Percentiles rank a stretch among this genome's conserved stretches.
Conservation (phyloP, 2,329 filamentous ascomycete genomes). For the Phyllosticta citrichinensis region DNA sequence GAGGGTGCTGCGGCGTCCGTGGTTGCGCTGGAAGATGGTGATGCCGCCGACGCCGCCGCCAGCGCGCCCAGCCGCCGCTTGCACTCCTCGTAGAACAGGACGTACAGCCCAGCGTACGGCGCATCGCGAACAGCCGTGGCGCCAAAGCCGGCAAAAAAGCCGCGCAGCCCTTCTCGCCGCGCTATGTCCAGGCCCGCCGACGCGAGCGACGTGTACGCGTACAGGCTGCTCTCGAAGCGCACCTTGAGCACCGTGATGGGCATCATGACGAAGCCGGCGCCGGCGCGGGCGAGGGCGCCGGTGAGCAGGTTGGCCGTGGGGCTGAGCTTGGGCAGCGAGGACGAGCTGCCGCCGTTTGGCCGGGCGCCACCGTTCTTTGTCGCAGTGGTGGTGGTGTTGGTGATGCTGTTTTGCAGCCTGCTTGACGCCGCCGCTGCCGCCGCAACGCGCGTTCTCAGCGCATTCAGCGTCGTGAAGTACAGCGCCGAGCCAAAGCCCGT, state of each 20-base stretch:
- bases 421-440: slow-evolving; percentile 1
- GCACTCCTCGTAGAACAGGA: slow-evolving; percentile 81
- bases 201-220: slow-evolving; percentile 67
- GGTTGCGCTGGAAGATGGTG: slow-evolving; percentile 13
- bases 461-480: slow-evolving; percentile 85
- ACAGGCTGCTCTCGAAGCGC: slow-evolving; percentile 82
- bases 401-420: not conserved
- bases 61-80: slow-evolving; percentile 51
- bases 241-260: slow-evolving; percentile 95
- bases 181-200: slow-evolving; percentile 67
- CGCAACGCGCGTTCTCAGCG: slow-evolving; percentile 51
- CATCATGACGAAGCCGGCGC: slow-evolving; percentile 87
- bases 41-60: slow-evolving; percentile 18
- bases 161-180: slow-evolving; percentile 60
- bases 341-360: slow-evolving; percentile 9
- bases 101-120: slow-evolving; percentile 93
- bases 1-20: slow-evolving; percentile 17
- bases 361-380: not conserved
- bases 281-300: slow-evolving; percentile 72
- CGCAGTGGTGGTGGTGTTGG: slow-evolving; percentile 14
- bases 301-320: slow-evolving; percentile 78
- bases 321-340: slow-evolving; percentile 63
- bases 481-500: slow-evolving; percentile 89
- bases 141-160: slow-evolving; percentile 89
- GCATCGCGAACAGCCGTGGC: slow-evolving; percentile 89